Base-by-base conservation (phyloP, 2,329 filamentous ascomycete genomes). In the Aspergillus luchuensis region DNA sequence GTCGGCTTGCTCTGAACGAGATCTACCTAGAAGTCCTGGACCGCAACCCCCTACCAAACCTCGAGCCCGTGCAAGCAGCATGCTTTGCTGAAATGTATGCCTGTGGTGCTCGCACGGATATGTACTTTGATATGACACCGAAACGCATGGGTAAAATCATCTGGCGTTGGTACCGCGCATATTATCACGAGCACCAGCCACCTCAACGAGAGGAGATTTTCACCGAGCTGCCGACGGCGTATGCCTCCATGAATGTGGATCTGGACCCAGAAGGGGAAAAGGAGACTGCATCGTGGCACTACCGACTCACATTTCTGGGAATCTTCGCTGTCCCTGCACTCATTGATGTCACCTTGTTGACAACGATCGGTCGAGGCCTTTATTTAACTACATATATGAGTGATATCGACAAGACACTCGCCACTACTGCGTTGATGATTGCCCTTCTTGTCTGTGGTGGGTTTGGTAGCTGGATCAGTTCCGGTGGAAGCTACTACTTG, bases 41-140 rank as follows among this genome's bases (percentile, higher is more conserved):
- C 66, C 78, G 85, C 7, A 87, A 86, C 64, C 85, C 85, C 0
- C 76, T 87, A 3, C 86, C 86, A 68, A 83, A 86, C 50, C 79
- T 82, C 11, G 85, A 86, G 59, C 78, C 84, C 1, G 85, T 88
- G 57, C 86, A 88, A 70, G 85, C 85, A 17, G 85, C 85, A 21
- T 84, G 84, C 8, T 88, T 88, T 65, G 81, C 85, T 1, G 86
- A 88, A 67, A 80, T 86, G 2, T 88, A 86, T 72, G 85, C 85
- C 0, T 75, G 87, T 1, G 86, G 86, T 2, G 87, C 85, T 2
- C 82, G 85, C 56, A 88, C 86, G 66, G 84, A 87, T 63, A 78
- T 82, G 2, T 88, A 87, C 67, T 86, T 88, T 59, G 85, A 85
- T 59, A 81, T 87, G 54, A 69, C 76, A 0, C 82, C 82, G 1